Percentiles rank a stretch among this genome's conserved stretches.
phyloP scores from a whole-genome alignment of 2,329 filamentous ascomycete genomes.

The Fusarium newnesense region DNA sequence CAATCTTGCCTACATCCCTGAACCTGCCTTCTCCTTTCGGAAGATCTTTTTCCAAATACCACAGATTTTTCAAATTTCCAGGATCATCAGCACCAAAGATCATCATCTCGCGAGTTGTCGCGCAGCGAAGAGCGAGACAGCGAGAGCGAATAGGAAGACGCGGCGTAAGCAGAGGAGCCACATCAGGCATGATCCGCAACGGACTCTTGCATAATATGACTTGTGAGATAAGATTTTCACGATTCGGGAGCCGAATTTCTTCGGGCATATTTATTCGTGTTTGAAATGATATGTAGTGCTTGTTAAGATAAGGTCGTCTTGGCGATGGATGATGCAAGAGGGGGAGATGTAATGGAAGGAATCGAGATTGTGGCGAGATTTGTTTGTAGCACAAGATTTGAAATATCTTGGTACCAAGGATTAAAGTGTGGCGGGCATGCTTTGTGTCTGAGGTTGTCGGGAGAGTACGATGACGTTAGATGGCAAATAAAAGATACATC shows the following conservation, averaged over 20 bases:
- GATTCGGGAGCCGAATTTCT: background rate
- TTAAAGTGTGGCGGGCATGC: background rate
- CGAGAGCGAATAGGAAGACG: background rate
- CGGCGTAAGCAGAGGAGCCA: background rate
- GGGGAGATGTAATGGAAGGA: background rate
- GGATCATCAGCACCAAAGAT: background rate
- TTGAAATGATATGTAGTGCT: background rate
- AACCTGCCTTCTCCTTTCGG: background rate
- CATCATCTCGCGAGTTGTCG: background rate
- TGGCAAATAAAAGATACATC: background rate
- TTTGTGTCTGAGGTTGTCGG: background rate
- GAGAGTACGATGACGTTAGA: background rate
- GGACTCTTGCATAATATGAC: background rate
- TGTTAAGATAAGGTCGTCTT: background rate
- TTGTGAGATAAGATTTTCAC: background rate
- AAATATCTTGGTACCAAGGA: background rate
- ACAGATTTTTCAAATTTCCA: accelerated
- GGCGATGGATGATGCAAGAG: background rate
- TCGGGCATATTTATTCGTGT: background rate
- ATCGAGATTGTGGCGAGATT: background rate
- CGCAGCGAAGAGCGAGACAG: background rate
- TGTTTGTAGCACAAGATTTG: constrained; percentile 22
- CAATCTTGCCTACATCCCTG: background rate
- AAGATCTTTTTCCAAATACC: background rate
- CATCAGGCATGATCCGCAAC: background rate